Evolutionary conservation across 75 land plant species (phyloP), one percentile per base, ranked within the genome.

Genomic region (Pinus taeda): DNA sequence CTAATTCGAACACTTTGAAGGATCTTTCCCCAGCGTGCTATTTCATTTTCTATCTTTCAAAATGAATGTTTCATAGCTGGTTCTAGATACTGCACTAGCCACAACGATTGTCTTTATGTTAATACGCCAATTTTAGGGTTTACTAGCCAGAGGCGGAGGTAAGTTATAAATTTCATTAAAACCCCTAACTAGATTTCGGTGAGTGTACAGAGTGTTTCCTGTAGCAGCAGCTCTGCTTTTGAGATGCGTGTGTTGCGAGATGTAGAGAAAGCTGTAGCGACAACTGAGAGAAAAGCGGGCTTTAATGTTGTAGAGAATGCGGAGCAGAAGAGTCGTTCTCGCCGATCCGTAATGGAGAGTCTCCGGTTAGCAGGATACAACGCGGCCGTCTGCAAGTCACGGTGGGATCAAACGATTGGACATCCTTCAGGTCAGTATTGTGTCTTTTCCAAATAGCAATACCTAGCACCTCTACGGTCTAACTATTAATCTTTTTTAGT

Each of bases 331-430:
- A 20, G 21, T 6, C 20, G 8, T 60, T 4, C 75, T 26, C 82
- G 79, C 62, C 71, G 87, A 75, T 56, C 65, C 8, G 79, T 86
- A 81, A 74, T 85, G 83, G 77, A 56, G 67, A 56, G 33, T 24
- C 83, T 90, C 36, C 77, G 83, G 30, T 65, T 21, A 17, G 36
- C 73, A 11, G 91, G 91, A 30, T 84, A 86, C 83, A 81, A 91
- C 79, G 93, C 93, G 18, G 91, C 84, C 29, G 74, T 91, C n/a
- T 94, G 94, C 88, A 90, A 86, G 79, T 79, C 91, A 22, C 75
- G 84, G 21, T 94, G 97, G 97, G 80, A 78, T 45, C 49, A 75
- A 57, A 75, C 83, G 42, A 84, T 82, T 2, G 86, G 88, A 5
- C 74, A 90, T 33, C 76, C 88, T 13, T 86, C 89, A 72, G 85